A percentile compares a stretch with the other conserved stretches of the same genome.
Evolutionary conservation across 202 grass and related monocot genomes (phyloP).

Genomic region (Bolboschoenoplectus hybrid): DNA sequence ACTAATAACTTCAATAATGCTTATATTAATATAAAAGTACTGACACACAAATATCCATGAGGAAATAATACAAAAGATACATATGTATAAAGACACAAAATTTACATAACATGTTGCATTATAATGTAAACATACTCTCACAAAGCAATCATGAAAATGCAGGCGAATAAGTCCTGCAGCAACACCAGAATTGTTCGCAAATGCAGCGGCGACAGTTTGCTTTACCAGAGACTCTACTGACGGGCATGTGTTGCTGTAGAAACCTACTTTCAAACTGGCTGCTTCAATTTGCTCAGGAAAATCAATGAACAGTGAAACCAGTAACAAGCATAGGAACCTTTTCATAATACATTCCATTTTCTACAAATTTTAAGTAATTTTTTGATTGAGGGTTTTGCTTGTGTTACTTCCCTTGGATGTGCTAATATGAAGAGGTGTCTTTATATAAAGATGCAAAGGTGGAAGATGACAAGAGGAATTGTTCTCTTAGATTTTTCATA

Average conservation of each 20-base stretch:
- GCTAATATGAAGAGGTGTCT: background rate
- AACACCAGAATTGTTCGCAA: conserved; percentile 63
- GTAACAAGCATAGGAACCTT: background rate
- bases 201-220: conserved; percentile 63
- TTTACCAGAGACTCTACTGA: conserved; percentile 64
- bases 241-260: conserved; percentile 66
- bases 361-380: background rate
- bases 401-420: background rate
- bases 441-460: conserved; percentile 33
- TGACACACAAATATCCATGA: background rate
- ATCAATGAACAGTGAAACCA: conserved; percentile 17
- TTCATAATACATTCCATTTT: conserved; percentile 27
- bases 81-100: background rate
- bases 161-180: conserved; percentile 72
- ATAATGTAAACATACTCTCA: conserved; percentile 53
- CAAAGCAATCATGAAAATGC: conserved; percentile 85
- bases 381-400: background rate
- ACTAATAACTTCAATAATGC: conserved; percentile 5
- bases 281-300: conserved; percentile 5
- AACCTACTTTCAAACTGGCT: conserved; percentile 63
- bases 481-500: background rate
- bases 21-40: background rate
- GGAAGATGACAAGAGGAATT: conserved; percentile 5
- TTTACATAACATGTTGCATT: background rate
- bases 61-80: background rate